Conservation (phyloP, 768 basidiomycete species). For the Chiua virens region DNA sequence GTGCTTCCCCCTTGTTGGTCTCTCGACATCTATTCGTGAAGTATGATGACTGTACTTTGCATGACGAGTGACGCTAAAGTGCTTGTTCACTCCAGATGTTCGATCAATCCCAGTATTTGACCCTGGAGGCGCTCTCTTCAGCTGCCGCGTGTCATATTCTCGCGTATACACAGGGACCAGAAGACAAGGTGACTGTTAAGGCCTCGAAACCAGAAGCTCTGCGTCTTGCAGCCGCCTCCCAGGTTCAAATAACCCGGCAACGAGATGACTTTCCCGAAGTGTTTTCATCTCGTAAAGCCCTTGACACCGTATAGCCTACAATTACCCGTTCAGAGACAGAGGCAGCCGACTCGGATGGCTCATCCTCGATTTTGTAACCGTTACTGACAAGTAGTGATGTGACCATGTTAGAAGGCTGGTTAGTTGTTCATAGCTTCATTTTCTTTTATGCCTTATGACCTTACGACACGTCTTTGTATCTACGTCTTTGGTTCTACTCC, state of each 20-base stretch:
- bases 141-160: constrained; percentile 51
- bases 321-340: no score
- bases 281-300: neutral
- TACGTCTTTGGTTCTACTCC: no score
- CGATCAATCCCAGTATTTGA: constrained; percentile 49
- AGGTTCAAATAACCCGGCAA: constrained; percentile 57
- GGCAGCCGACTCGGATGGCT: no score
- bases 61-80: neutral
- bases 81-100: constrained; percentile 42
- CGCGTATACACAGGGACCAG: constrained; percentile 21
- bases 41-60: neutral
- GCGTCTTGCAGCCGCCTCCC: constrained; percentile 62
- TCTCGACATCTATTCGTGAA: constrained; percentile 36
- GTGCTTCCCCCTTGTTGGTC: constrained; percentile 12
- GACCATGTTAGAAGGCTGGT: no score
- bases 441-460: no score
- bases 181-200: constrained; percentile 53
- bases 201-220: constrained; percentile 76
- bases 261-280: constrained; percentile 34
- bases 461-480: no score
- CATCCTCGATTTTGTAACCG: no score
- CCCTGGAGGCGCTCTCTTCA: constrained; percentile 68
- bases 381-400: no score
- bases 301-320: no score
- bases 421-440: no score